Conservation (phyloP, 352 stramenopile species). For the Phytophthora constricta region DNA sequence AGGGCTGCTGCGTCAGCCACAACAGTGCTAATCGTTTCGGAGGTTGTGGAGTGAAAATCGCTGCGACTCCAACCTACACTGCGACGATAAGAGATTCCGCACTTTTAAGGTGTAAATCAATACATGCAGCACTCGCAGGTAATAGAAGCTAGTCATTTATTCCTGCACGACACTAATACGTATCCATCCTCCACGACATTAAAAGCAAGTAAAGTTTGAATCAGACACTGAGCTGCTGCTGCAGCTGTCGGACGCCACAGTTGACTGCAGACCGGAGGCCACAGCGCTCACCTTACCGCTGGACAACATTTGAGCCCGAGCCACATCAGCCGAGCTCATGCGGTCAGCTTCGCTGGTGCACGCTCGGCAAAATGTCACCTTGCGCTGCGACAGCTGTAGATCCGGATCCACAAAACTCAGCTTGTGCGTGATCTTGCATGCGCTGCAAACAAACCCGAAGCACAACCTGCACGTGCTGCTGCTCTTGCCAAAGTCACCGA, state of each 20-base stretch:
- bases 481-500: neutral
- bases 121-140: too few relatives aligned
- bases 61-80: too few relatives aligned
- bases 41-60: too few relatives aligned
- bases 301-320: neutral
- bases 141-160: too few relatives aligned
- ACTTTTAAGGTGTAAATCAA: too few relatives aligned
- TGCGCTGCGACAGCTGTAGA: neutral
- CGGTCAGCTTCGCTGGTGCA: neutral
- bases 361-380: neutral
- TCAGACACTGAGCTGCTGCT: neutral
- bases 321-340: neutral
- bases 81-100: too few relatives aligned
- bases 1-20: too few relatives aligned
- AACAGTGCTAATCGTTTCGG: too few relatives aligned
- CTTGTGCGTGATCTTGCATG: neutral
- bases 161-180: neutral
- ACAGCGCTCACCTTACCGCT: neutral
- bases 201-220: neutral
- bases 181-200: neutral
- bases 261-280: neutral
- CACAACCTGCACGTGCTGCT: neutral
- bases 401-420: neutral
- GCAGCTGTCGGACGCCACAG: neutral
- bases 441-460: neutral